Base-by-base conservation (phyloP, 108 stramenopile species). In the Cyclostephanos invisitatus region DNA sequence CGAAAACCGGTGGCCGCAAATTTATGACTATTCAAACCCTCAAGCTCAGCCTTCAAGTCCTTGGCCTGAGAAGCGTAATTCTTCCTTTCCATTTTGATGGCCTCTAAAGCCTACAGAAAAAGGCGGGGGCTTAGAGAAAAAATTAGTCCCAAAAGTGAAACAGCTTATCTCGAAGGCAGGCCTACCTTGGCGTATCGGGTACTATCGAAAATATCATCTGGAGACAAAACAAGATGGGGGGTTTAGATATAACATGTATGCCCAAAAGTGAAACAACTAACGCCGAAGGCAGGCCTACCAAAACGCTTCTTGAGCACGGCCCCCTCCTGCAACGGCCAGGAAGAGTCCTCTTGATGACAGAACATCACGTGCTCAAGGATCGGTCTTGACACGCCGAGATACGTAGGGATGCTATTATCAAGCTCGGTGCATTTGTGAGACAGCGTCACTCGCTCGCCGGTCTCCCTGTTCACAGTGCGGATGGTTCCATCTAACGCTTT, bases 281-380 rank as follows among this genome's bases (percentile, higher is more conserved):
- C 0, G 14, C 11, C 1, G 44, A 46, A 46, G 15, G 44, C 44
- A 14, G 44, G 17, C 44, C 15, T 46, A 46, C 44, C 99, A 83
- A 99, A 99, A 50, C 92, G 90, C 73, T 98, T 97, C 84, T 99
- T 99, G 7, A 99, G 83, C 27, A 97, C 94, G 11, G 97, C 94
- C 25, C 97, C 96, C 73, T 99, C 99, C 79, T 94, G 90, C 48
- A 94, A 63, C 18, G 95, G 95, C 95, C 95, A 96, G 0, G 80
- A 82, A 10, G 89, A 83, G 46, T 94, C 93, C 71, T 99, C 98
- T 68, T 99, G 98, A 84, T 98, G 98, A 72, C 95, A 96, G 84
- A 96, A 98, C 37, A 97, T 86, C 25, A 99, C 98, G 70, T 97
- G 85, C 60, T 99, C 98, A 55, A 99, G 74, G 60, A 99, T 97